phyloP scores from a whole-genome alignment of 768 basidiomycete genomes.

The Pseudohyphozyma bogoriensis region DNA sequence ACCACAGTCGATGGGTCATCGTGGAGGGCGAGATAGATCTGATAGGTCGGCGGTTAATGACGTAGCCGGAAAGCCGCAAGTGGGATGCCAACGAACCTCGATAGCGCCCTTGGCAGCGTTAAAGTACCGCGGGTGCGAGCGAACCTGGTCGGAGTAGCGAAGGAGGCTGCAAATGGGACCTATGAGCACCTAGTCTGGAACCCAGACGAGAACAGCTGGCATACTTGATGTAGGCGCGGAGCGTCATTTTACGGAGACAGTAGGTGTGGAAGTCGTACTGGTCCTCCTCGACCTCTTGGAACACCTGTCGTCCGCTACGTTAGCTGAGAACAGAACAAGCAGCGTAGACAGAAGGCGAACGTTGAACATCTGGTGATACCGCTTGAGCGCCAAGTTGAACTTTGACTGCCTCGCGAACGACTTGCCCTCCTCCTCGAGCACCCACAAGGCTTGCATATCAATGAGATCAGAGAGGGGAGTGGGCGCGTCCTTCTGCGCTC shows the following conservation, averaged over 20 bases:
- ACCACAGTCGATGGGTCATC: slow-evolving; percentile 50
- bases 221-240: slow-evolving; percentile 76
- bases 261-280: slow-evolving; percentile 98
- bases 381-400: slow-evolving; percentile 70
- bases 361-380: slow-evolving; percentile 64
- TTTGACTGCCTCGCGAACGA: slow-evolving; percentile 56
- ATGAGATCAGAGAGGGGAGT: slow-evolving; percentile 69
- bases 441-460: slow-evolving; percentile 91
- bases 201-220: slow-evolving; percentile 33
- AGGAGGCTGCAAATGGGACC: slow-evolving; percentile 54
- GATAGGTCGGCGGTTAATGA: background rate
- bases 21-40: slow-evolving; percentile 65
- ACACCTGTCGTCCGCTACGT: slow-evolving; percentile 46
- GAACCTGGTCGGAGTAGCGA: slow-evolving; percentile 67
- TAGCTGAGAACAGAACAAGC: background rate
- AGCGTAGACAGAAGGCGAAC: slow-evolving; percentile 38
- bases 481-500: slow-evolving; percentile 65
- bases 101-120: slow-evolving; percentile 61
- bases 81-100: slow-evolving; percentile 43
- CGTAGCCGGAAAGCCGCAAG: slow-evolving; percentile 14
- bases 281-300: slow-evolving; percentile 70
- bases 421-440: slow-evolving; percentile 70
- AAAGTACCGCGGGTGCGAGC: slow-evolving; percentile 66
- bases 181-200: background rate
- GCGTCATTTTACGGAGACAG: slow-evolving; percentile 74